phyloP scores from a whole-genome alignment of 1,284 basidiomycete genomes.

The Hypsizygus ulmarius region DNA sequence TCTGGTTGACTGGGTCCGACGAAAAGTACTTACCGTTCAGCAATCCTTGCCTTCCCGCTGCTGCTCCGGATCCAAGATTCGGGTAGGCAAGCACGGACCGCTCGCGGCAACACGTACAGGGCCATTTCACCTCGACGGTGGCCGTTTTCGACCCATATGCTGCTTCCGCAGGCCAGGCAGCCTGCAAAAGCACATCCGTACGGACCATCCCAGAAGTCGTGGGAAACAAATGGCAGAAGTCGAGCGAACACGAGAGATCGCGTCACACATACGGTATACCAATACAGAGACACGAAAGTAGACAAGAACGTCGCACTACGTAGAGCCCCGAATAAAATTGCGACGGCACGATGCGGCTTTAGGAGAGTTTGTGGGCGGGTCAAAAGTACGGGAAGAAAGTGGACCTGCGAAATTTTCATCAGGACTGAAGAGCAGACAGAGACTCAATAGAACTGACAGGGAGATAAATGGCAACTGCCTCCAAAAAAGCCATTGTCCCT shows the following conservation, averaged over 20 bases:
- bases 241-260: conserved; percentile 63
- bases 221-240: conserved; percentile 61
- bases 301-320: conserved; percentile 72
- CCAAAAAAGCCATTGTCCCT: conserved; percentile 51
- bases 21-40: conserved; percentile 48
- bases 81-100: conserved; percentile 59
- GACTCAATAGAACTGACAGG: conserved; percentile 48
- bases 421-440: not conserved
- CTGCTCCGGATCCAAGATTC: conserved; percentile 48
- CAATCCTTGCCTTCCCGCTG: conserved; percentile 34
- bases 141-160: conserved; percentile 73
- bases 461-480: conserved; percentile 64
- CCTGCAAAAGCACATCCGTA: conserved; percentile 63
- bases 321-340: conserved; percentile 45
- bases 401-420: conserved; percentile 44
- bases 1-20: too few relatives aligned
- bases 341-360: conserved; percentile 37
- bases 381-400: conserved; percentile 63
- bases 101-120: conserved; percentile 71
- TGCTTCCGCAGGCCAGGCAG: conserved; percentile 69
- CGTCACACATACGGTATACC: conserved; percentile 63
- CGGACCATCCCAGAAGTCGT: conserved; percentile 76
- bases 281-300: conserved; percentile 66
- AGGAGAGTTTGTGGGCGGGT: conserved; percentile 55
- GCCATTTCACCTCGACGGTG: conserved; percentile 72